Evolutionary conservation across 768 basidiomycete species (phyloP).

Genomic region (Phylloporus arenicola): DNA sequence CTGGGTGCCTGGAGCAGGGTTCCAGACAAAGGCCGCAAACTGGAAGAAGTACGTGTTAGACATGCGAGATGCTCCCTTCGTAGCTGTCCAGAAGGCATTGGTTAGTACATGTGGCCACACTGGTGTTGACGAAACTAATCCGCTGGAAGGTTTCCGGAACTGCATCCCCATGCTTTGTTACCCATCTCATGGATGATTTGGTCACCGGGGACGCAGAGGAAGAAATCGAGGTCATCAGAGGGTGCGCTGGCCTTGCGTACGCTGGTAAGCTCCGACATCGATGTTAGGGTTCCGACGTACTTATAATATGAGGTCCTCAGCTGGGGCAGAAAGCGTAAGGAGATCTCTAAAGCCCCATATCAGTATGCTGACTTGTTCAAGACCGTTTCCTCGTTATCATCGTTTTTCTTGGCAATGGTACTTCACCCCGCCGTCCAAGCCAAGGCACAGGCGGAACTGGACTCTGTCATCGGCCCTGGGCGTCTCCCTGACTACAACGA

Average conservation of each 20-base stretch:
- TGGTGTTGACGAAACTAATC: neutral
- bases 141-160: conserved; percentile 18
- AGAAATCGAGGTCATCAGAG: conserved; percentile 33
- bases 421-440: conserved; percentile 25
- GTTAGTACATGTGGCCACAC: conserved; percentile 23
- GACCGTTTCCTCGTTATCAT: conserved; percentile 29
- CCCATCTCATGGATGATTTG: conserved; percentile 22
- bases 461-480: conserved; percentile 22
- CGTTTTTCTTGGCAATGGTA: conserved; percentile 29
- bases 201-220: conserved; percentile 9
- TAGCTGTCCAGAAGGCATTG: conserved; percentile 33
- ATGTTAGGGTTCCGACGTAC: neutral
- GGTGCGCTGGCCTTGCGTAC: conserved; percentile 45
- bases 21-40: conserved; percentile 44
- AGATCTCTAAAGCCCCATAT: neutral
- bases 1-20: conserved; percentile 49
- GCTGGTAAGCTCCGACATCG: conserved; percentile 29
- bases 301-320: conserved; percentile 15
- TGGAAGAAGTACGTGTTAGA: conserved; percentile 45
- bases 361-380: conserved; percentile 6
- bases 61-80: conserved; percentile 45
- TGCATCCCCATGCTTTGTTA: conserved; percentile 30
- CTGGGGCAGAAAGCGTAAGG: conserved; percentile 38
- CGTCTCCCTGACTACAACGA: conserved; percentile 30
- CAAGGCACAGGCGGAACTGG: conserved; percentile 28